These are phyloP conservation scores for Amphibolis antarctica DNA, from an alignment of 106 monocot genomes.

Conservation along the genomic window DNA sequence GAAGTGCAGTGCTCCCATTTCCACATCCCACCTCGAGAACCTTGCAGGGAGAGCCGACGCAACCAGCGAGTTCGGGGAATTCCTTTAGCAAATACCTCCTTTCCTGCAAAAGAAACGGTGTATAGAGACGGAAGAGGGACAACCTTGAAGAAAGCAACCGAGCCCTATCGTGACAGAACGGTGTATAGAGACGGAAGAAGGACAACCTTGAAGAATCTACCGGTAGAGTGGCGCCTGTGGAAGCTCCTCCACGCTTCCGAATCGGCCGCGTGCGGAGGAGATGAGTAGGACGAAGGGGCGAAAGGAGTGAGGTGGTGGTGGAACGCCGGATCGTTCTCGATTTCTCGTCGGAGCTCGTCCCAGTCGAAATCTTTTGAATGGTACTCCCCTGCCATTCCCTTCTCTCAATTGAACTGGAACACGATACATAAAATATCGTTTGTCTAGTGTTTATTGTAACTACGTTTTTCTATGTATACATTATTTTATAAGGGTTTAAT, in stretches of 20 bases:
- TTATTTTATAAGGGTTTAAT: too few relatives aligned
- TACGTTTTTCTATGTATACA: too few relatives aligned
- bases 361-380: conserved; percentile 74
- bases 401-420: too few relatives aligned
- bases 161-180: not conserved
- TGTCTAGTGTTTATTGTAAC: too few relatives aligned
- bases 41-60: conserved; percentile 18
- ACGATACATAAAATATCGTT: too few relatives aligned
- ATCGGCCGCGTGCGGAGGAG: conserved; percentile 3
- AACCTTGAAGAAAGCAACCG: conserved; percentile 66
- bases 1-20: conserved; percentile 88
- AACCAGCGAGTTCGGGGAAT: conserved; percentile 53
- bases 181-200: conserved; percentile 4
- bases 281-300: conserved; percentile 7
- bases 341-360: conserved; percentile 46
- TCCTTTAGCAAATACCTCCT: conserved; percentile 88
- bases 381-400: conserved; percentile 49
- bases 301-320: conserved; percentile 48
- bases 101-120: conserved; percentile 32
- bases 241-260: conserved; percentile 71
- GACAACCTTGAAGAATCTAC: conserved; percentile 94
- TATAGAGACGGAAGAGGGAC: too few relatives aligned
- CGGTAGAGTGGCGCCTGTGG: conserved; percentile 73
- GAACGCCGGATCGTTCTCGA: conserved; percentile 42
- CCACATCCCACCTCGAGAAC: conserved; percentile 94